Evolutionary conservation across 306 rosid species (phyloP), one percentile per base, ranked within the genome.

Genomic region (Quillaja saponaria): DNA sequence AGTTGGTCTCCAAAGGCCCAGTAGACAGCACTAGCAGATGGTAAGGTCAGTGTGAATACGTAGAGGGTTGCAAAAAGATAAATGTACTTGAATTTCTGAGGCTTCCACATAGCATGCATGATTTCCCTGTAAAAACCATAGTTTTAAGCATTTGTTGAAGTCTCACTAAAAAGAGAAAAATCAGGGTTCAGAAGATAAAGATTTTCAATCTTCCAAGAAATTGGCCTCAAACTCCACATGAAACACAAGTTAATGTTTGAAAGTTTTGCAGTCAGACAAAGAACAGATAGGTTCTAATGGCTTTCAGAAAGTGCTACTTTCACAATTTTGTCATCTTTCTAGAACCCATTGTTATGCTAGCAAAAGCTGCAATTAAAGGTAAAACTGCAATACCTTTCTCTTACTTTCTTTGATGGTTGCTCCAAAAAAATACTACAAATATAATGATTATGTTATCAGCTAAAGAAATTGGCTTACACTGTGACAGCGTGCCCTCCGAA

Each of bases 101-200:
- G 98, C 81, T 84, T 91, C 96, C 96, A 91, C 98, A 91, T 91
- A 61, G 98, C 98, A 80, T 91, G 90, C 98, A 91, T 91, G 71
- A 91, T 88, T 83, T 91, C 98, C 87, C 98, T 91, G 79, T 25
- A 34, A 53, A 40, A 8, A 44, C 34, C 70, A 72, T 4, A 67
- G 58, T 45, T 42, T 61, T 34, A 11, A 69, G 10, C 37, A 14
- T 13, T 51, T 55, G 47, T 31, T 39, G 41, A 16, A 44, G 72
- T 63, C 34, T 57, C 34, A n/a, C 8, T 46, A 14, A 35, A 49
- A 63, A 34, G 31, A 19, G 12, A 18, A 33, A 19, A 12, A 18
- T 13, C 12, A 49, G n/a, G n/a, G 1, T 12, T 11, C 13, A 9
- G 3, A 12, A 1, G 6, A 12, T 13, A 12, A 42, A 0, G n/a